Evolutionary conservation across 1,284 basidiomycete genomes (phyloP).

Genomic region (Cryptococcus amylolentus): DNA sequence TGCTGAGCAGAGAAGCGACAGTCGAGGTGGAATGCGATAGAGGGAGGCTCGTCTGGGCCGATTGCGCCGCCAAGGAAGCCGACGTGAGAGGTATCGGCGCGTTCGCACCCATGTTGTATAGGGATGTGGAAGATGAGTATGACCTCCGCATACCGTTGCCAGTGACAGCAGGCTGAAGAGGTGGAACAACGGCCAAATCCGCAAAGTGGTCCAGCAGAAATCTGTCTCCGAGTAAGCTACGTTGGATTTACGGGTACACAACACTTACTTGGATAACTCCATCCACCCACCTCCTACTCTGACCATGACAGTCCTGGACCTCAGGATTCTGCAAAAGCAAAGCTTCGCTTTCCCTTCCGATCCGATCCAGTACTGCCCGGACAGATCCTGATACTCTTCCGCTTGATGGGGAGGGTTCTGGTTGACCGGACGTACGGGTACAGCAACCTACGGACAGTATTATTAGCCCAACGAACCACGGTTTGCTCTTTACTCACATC

Average conservation of each 20-base stretch:
- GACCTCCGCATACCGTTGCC: not conserved
- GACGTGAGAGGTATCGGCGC: slow-evolving; percentile 11
- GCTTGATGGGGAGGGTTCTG: slow-evolving; percentile 8
- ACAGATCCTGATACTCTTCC: slow-evolving; percentile 73
- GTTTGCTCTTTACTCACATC: slow-evolving; percentile 55
- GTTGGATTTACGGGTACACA: slow-evolving; percentile 3
- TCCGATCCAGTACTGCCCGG: slow-evolving; percentile 93
- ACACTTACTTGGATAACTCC: slow-evolving; percentile 74
- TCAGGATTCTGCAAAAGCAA: slow-evolving; percentile 81
- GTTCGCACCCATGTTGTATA: not conserved
- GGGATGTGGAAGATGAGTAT: not conserved
- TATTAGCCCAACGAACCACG: not conserved
- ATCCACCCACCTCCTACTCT: slow-evolving; percentile 92
- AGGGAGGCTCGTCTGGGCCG: not conserved
- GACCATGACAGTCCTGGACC: slow-evolving; percentile 93
- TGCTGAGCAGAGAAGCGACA: not conserved
- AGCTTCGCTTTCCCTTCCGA: slow-evolving; percentile 73
- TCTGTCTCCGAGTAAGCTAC: slow-evolving; percentile 49
- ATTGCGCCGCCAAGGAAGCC: slow-evolving; percentile 7
- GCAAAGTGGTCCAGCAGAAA: slow-evolving; percentile 82
- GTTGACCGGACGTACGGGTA: slow-evolving; percentile 72
- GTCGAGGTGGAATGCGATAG: slow-evolving; percentile 1
- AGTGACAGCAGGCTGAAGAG: slow-evolving; percentile 19
- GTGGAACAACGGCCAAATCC: slow-evolving; percentile 59
- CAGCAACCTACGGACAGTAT: slow-evolving; percentile 50